Evolutionary conservation across 331 rosid genomes (phyloP).

Genomic region (Rosa hybrid): DNA sequence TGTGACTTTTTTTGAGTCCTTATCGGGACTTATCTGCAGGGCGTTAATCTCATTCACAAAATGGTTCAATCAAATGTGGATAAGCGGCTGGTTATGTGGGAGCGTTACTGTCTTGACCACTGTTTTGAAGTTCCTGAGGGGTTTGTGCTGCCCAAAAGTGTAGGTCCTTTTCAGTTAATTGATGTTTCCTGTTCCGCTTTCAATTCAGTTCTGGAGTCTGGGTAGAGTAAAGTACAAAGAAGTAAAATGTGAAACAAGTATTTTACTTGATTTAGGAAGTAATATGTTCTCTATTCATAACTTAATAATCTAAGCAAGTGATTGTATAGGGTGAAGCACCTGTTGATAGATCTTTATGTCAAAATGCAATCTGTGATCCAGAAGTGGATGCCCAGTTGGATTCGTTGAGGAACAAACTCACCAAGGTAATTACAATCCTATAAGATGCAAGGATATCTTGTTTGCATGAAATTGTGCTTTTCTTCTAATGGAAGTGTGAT

Average conservation of each 20-base stretch:
- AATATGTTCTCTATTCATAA: background rate
- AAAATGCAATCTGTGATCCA: conserved; percentile 36
- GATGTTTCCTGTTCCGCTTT: background rate
- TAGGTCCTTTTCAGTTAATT: conserved; percentile 32
- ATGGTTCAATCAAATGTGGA: conserved; percentile 59
- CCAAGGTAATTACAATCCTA: conserved; percentile 39
- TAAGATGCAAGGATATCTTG: conserved; percentile 13
- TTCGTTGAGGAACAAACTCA: conserved; percentile 57
- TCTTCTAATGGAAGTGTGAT: conserved; percentile 16
- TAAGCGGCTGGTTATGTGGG: conserved; percentile 71
- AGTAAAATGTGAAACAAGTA: background rate
- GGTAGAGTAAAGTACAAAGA: background rate
- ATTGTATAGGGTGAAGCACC: conserved; percentile 55
- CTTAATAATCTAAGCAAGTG: background rate
- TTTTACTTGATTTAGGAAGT: background rate
- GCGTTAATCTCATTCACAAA: conserved; percentile 43
- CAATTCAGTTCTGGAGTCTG: background rate
- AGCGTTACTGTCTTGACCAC: conserved; percentile 61
- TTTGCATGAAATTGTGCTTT: conserved; percentile 4
- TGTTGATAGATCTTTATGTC: conserved; percentile 21
- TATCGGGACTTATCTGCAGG: conserved; percentile 38
- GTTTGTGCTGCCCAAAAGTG: conserved; percentile 52
- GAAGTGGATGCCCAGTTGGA: conserved; percentile 65
- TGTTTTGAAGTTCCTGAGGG: conserved; percentile 75
- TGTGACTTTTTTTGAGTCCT: background rate